Base-by-base conservation (phyloP, 768 basidiomycete species). In the Mycena belliarum region DNA sequence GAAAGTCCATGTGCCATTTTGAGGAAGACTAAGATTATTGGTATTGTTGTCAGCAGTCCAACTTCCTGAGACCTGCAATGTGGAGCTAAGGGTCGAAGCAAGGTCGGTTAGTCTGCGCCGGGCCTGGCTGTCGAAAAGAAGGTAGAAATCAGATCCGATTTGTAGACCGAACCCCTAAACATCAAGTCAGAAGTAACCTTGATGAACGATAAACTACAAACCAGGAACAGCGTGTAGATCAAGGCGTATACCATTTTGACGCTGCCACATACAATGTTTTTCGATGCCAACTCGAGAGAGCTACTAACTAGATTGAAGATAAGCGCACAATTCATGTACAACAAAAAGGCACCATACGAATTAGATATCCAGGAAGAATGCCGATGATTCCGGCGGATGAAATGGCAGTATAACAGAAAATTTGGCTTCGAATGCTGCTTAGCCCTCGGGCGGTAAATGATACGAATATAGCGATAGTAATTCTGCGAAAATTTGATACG, bases 361-460 rank as follows among this genome's bases (percentile, higher is more conserved):
- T 90, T 48, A 92, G 79, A 72, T 88, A 95, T 1, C 91, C 93
- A n/a, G 93, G 93, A 43, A 95, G 80, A 59, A 96, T 93, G 35
- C 91, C 86, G 29, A 95, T 90, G 53, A 95, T 91, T 24, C 86
- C 87, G 49, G 92, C 81, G 9, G 91, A 93, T 1, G 94, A 94
- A 57, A 96, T 89, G 4, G 95, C 90, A 3, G 91, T 88, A 68
- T 95, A 97, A 69, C 94, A 97, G 72, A 97, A 96, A 48, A 90
- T 79, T 47, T 86, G 81, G 48, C 79, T 82, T 18, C 81, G 81
- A 57, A 93, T 91, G 61, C 87, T 89, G 59, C 91, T 89, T 32
- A 97, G 74, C 10, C 87, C 93, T 43, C 94, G 87, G 38, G 93
- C 88, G 26, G 78, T 73, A 67, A 94, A 91, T 0, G 92, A 92